Evolutionary conservation across 169 alveolate species (phyloP).

Genomic region (Cryptosporidium parvum): DNA sequence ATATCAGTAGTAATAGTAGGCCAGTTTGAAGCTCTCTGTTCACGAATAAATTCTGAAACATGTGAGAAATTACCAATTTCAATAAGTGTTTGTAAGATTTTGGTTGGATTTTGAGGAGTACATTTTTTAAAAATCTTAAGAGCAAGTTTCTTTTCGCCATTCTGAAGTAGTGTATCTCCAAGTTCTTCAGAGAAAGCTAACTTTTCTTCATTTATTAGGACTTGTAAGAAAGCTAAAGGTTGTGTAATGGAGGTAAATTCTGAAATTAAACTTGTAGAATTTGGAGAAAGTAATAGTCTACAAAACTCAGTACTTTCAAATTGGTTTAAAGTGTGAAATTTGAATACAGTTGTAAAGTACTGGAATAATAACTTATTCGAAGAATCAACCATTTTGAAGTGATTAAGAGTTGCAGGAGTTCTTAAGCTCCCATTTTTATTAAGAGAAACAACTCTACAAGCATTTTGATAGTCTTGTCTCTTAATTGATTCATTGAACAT

Average conservation of each 20-base stretch:
- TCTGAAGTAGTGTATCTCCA: constrained; percentile 93
- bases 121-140: constrained; percentile 87
- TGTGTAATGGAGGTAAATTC: constrained; percentile 9
- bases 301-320: constrained; percentile 97
- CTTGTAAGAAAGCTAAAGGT: constrained; percentile 86
- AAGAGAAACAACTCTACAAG: constrained; percentile 95
- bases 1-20: constrained; percentile 73
- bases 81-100: constrained; percentile 93
- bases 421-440: constrained; percentile 95
- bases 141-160: constrained; percentile 92
- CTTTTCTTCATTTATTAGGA: constrained; percentile 96
- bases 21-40: constrained; percentile 64
- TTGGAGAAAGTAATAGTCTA: constrained; percentile 95
- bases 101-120: constrained; percentile 89
- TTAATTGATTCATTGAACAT: constrained; percentile 88
- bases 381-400: constrained; percentile 90
- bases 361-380: constrained; percentile 92
- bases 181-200: constrained; percentile 97
- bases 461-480: constrained; percentile 92
- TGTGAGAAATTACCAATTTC: constrained; percentile 94
- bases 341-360: constrained; percentile 97
- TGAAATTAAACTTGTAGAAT: constrained; percentile 81
- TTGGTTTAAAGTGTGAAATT: constrained; percentile 93
- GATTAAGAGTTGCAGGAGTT: constrained; percentile 93
- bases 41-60: constrained; percentile 81